Conservation (phyloP, 371 early-diverging fungal genomes). For the Mortierella sp. region DNA sequence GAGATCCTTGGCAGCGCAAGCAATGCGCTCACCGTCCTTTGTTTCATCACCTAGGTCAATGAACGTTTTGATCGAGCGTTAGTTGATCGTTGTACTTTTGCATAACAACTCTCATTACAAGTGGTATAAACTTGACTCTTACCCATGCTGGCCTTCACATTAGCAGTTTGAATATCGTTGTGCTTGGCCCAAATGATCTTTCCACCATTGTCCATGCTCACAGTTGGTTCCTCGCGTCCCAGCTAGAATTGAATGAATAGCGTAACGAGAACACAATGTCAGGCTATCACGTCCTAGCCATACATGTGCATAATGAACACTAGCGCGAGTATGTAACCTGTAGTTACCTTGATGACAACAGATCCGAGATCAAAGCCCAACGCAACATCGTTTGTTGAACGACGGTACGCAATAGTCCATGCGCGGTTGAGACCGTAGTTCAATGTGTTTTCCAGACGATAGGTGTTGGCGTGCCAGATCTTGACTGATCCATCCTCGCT, state of each 20-base stretch:
- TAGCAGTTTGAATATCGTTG: slow-evolving; percentile 95
- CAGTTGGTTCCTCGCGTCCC: slow-evolving; percentile 97
- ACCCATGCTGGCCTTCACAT: slow-evolving; percentile 86
- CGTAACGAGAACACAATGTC: neutral
- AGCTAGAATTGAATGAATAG: slow-evolving; percentile 58
- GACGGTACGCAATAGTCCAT: slow-evolving; percentile 93
- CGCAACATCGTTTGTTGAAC: slow-evolving; percentile 92
- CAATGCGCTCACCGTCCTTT: slow-evolving; percentile 94
- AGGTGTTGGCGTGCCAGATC: slow-evolving; percentile 98
- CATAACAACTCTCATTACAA: neutral
- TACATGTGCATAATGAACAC: neutral
- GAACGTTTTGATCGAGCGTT: neutral
- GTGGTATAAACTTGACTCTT: neutral
- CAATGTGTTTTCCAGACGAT: slow-evolving; percentile 94
- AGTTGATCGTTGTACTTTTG: neutral
- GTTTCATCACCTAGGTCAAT: slow-evolving; percentile 72
- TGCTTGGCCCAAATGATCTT: slow-evolving; percentile 99
- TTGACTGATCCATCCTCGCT: slow-evolving; percentile 98
- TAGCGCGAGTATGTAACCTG: neutral
- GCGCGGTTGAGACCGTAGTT: slow-evolving; percentile 98
- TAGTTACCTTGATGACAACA: slow-evolving; percentile 85
- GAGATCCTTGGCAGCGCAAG: slow-evolving; percentile 92
- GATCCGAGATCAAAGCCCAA: slow-evolving; percentile 98
- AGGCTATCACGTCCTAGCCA: neutral
- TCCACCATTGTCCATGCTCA: slow-evolving; percentile 96